Evolutionary conservation across 2,329 filamentous ascomycete genomes (phyloP).

Genomic region (Daldinia eschscholtzii): DNA sequence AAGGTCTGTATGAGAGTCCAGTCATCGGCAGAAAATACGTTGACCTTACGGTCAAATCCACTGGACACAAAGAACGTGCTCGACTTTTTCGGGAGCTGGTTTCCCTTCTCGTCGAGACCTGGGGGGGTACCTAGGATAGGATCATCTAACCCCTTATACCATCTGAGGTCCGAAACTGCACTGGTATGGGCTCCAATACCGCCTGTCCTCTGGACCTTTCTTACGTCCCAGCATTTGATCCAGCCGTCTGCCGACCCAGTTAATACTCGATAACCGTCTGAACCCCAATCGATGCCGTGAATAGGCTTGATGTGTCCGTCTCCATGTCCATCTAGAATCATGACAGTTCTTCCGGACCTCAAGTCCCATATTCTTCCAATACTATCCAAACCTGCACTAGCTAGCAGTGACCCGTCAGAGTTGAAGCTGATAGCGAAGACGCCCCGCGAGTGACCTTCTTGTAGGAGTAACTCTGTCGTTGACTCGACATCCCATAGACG

Average conservation of each 20-base stretch:
- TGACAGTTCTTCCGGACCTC: conserved; percentile 90
- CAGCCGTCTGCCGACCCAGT: conserved; percentile 94
- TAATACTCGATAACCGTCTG: conserved; percentile 92
- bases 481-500: conserved; percentile 90
- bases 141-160: conserved; percentile 91
- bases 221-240: conserved; percentile 97
- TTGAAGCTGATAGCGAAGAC: conserved; percentile 94
- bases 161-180: conserved; percentile 90
- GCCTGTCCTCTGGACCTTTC: conserved; percentile 85
- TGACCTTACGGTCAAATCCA: conserved; percentile 95
- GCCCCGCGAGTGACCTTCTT: conserved; percentile 94
- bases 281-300: conserved; percentile 91
- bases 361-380: conserved; percentile 97
- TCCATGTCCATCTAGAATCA: conserved; percentile 91
- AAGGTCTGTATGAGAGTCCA: conserved; percentile 91
- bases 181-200: conserved; percentile 92
- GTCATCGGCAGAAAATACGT: conserved; percentile 95
- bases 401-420: conserved; percentile 87
- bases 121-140: conserved; percentile 72
- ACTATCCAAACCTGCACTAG: conserved; percentile 92
- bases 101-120: conserved; percentile 74
- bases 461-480: conserved; percentile 83
- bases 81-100: conserved; percentile 80
- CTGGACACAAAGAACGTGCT: conserved; percentile 92
- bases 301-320: conserved; percentile 89